Conservation (phyloP, 2,329 filamentous ascomycete genomes). For the Exophiala alcalophila region DNA sequence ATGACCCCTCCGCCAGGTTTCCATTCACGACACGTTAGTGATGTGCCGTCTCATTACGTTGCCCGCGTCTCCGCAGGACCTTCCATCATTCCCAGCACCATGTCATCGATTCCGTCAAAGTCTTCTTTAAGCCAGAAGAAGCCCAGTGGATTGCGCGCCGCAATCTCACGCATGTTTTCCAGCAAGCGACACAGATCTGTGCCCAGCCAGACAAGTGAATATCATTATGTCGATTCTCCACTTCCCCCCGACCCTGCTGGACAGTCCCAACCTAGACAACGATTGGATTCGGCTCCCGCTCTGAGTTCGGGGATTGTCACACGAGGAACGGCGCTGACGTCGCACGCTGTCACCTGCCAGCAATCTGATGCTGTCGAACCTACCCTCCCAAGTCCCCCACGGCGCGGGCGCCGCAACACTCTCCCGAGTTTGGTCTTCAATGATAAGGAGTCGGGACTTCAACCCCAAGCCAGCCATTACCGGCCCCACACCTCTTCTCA, state of each 20-base stretch:
- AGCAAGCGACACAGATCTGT: slow-evolving; percentile 26
- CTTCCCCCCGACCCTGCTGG: slow-evolving; percentile 17
- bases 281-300: slow-evolving; percentile 7
- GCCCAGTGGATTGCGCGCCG: slow-evolving; percentile 23
- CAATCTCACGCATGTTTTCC: slow-evolving; percentile 30
- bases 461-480: slow-evolving; percentile 8
- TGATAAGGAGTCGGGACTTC: slow-evolving; percentile 35
- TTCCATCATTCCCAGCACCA: slow-evolving; percentile 25
- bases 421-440: slow-evolving; percentile 45
- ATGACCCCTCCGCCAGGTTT: slow-evolving; percentile 14
- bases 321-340: slow-evolving; percentile 24
- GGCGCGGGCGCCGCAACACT: slow-evolving; percentile 39
- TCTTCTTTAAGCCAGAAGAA: slow-evolving; percentile 24
- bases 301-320: slow-evolving; percentile 1
- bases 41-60: slow-evolving; percentile 7
- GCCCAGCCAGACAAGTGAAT: slow-evolving; percentile 9
- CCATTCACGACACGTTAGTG: slow-evolving; percentile 22
- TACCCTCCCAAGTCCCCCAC: slow-evolving; percentile 9
- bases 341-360: slow-evolving; percentile 20
- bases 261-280: slow-evolving; percentile 11
- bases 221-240: slow-evolving; percentile 15
- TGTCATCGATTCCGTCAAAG: slow-evolving; percentile 29
- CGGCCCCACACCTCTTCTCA: not conserved
- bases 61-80: slow-evolving; percentile 22
- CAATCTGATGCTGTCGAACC: slow-evolving; percentile 11